A percentile compares a stretch with the other conserved stretches of the same genome.
Conservation (phyloP, 1,284 basidiomycete genomes). For the Ceratobasidium sp. region DNA sequence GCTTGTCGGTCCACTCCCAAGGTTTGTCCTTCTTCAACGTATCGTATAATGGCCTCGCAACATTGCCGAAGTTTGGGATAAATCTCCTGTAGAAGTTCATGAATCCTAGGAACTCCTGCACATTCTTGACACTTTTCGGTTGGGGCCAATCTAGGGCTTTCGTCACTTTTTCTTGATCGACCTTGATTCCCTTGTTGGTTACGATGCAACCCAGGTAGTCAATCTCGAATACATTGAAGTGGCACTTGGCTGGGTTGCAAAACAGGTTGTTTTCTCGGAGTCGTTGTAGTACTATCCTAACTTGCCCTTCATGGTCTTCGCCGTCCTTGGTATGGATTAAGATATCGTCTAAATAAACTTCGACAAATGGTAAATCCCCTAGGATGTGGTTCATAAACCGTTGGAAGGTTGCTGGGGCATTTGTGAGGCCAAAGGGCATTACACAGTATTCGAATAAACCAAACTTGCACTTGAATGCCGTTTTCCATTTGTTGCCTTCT, state of each 20-base stretch:
- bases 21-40: background rate
- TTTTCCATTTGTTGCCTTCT: conserved; percentile 38
- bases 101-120: conserved; percentile 27
- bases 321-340: conserved; percentile 40
- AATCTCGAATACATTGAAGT: conserved; percentile 48
- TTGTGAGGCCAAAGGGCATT: conserved; percentile 33
- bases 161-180: conserved; percentile 16
- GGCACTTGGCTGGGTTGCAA: conserved; percentile 47
- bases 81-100: conserved; percentile 50
- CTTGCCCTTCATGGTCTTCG: conserved; percentile 20
- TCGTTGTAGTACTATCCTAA: conserved; percentile 37
- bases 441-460: conserved; percentile 40
- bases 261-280: conserved; percentile 39
- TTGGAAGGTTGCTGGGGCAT: conserved; percentile 32
- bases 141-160: conserved; percentile 7
- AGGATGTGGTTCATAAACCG: conserved; percentile 30
- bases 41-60: conserved; percentile 46
- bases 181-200: background rate
- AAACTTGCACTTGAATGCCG: conserved; percentile 31
- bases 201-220: conserved; percentile 44
- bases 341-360: conserved; percentile 43
- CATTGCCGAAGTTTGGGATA: conserved; percentile 47
- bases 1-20: background rate
- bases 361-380: conserved; percentile 6
- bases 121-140: background rate